Conservation (phyloP, 768 basidiomycete species). For the Strobilomyces echinocephalus region DNA sequence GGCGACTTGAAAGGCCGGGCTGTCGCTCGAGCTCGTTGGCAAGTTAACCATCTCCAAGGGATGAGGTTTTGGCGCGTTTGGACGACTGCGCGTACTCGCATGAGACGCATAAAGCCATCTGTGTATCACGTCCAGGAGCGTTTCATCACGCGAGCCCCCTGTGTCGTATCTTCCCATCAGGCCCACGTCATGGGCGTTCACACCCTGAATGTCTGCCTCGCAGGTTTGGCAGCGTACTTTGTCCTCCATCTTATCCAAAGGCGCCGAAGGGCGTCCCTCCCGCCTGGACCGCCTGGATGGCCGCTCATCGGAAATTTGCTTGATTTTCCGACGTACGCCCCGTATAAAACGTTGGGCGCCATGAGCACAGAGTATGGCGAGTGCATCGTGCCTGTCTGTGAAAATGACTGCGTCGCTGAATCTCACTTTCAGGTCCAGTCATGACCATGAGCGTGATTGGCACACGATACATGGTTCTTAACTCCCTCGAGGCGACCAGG, state of each 20-base stretch:
- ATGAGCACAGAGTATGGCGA: slow-evolving; percentile 41
- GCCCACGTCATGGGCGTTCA: neutral
- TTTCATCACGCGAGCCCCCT: neutral
- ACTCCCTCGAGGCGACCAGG: slow-evolving; percentile 33
- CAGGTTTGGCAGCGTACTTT: slow-evolving; percentile 11
- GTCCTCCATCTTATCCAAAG: neutral
- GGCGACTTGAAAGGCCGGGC: no score
- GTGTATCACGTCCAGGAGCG: no score
- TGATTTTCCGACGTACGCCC: slow-evolving; percentile 48
- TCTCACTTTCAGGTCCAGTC: neutral
- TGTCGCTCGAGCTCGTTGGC: no score
- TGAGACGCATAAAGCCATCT: neutral
- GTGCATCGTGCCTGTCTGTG: neutral
- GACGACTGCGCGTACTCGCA: neutral
- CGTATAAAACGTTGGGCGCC: slow-evolving; percentile 48
- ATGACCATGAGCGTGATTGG: slow-evolving; percentile 29
- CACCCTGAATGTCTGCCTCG: neutral
- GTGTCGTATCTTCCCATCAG: neutral
- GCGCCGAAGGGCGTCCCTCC: neutral
- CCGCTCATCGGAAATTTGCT: slow-evolving; percentile 51
- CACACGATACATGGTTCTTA: slow-evolving; percentile 45
- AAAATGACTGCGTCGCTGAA: neutral
- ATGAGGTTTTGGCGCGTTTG: no score
- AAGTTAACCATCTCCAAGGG: no score
- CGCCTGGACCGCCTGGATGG: slow-evolving; percentile 6